These are phyloP conservation scores for Tricladium varicosporioides DNA, from an alignment of 2,329 filamentous ascomycete genomes.

Conservation along the genomic window DNA sequence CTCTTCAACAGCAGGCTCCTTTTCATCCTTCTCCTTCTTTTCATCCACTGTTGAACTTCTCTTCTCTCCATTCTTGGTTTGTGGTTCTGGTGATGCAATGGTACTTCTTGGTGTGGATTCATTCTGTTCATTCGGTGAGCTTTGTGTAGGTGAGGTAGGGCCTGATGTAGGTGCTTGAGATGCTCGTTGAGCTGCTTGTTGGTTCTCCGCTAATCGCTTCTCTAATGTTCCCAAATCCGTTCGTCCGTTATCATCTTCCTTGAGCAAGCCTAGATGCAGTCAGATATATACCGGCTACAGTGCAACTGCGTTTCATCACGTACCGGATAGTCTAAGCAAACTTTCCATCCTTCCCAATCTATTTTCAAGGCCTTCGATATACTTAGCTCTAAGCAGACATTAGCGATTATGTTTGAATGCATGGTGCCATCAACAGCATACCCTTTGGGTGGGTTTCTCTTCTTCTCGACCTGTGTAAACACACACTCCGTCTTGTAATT, in stretches of 20 bases:
- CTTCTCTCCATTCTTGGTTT: conserved; percentile 24
- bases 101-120: conserved; percentile 43
- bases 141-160: conserved; percentile 37
- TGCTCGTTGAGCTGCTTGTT: conserved; percentile 29
- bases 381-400: conserved; percentile 70
- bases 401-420: conserved; percentile 12
- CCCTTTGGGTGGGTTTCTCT: conserved; percentile 95
- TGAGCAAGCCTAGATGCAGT: conserved; percentile 62
- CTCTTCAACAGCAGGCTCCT: conserved; percentile 66
- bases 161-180: conserved; percentile 29
- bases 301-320: conserved; percentile 17
- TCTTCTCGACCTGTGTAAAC: conserved; percentile 98
- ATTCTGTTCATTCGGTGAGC: conserved; percentile 44
- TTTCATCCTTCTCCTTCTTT: conserved; percentile 50
- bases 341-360: conserved; percentile 95
- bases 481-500: conserved; percentile 98
- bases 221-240: conserved; percentile 88
- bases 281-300: background rate
- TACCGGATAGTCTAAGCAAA: conserved; percentile 77
- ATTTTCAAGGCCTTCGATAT: conserved; percentile 96
- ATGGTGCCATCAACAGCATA: conserved; percentile 41
- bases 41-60: conserved; percentile 19
- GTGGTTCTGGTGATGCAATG: conserved; percentile 48
- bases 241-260: conserved; percentile 79
- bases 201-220: conserved; percentile 64